Percentiles rank a stretch among this genome's conserved stretches.
phyloP scores from a whole-genome alignment of 495 filamentous ascomycete genomes.

The Lasiosphaeria miniovina region DNA sequence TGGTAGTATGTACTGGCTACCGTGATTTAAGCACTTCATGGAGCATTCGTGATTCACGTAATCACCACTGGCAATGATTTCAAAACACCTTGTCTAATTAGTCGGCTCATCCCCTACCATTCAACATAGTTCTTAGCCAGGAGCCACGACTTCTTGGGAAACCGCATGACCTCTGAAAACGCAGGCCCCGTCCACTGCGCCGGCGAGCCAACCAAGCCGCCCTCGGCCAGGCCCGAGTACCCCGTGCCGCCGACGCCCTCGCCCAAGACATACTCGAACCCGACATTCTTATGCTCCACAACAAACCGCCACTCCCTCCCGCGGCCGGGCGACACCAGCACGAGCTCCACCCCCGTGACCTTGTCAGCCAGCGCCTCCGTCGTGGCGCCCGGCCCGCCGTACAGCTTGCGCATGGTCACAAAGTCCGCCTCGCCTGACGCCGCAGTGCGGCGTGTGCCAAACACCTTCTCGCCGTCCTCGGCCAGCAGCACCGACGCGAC shows the following conservation, averaged over 20 bases:
- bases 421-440: constrained; percentile 6
- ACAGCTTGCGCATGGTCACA: constrained; percentile 8
- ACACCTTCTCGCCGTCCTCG: constrained; percentile 1
- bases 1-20: no score
- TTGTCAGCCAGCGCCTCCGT: constrained; percentile 6
- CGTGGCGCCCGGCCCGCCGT: constrained; percentile 4
- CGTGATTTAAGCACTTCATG: no score
- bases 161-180: constrained; percentile 4
- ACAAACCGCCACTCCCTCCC: constrained; percentile 10
- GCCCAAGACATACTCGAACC: constrained; percentile 13
- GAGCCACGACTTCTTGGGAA: constrained; percentile 8
- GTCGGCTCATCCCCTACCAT: not conserved
- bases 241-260: constrained; percentile 9
- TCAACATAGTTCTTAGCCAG: constrained; percentile 10
- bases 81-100: no score
- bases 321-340: constrained; percentile 1
- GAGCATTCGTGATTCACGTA: no score
- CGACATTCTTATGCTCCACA: constrained; percentile 4
- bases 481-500: constrained; percentile 8
- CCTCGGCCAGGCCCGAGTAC: constrained; percentile 1
- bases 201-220: constrained; percentile 8
- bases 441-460: constrained; percentile 3
- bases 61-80: no score
- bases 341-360: constrained; percentile 8
- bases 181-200: constrained; percentile 2